These are phyloP conservation scores for Hypoxylon sp. DNA, from an alignment of 2,329 filamentous ascomycete species.

Conservation along the genomic window DNA sequence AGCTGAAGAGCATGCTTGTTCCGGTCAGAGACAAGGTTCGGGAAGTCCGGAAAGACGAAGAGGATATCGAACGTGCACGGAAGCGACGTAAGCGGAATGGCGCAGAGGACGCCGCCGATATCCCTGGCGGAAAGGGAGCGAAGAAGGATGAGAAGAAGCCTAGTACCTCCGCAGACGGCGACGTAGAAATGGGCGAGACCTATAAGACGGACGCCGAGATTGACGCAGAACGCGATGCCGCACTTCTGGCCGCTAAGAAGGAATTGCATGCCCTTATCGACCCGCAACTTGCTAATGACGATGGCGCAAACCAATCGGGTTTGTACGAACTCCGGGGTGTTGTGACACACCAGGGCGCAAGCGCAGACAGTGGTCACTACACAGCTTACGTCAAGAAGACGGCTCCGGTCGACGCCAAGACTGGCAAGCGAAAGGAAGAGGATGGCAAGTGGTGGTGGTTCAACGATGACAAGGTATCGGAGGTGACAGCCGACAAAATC, in stretches of 20 bases:
- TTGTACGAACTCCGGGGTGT: conserved; percentile 95
- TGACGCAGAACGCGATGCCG: conserved; percentile 84
- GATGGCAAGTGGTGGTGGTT: conserved; percentile 99
- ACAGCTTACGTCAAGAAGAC: conserved; percentile 98
- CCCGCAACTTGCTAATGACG: conserved; percentile 80
- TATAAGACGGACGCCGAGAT: conserved; percentile 97
- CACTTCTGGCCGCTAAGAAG: conserved; percentile 85
- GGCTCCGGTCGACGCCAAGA: conserved; percentile 77
- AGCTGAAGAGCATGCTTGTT: conserved; percentile 84
- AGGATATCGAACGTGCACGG: conserved; percentile 90
- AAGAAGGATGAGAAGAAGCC: conserved; percentile 61
- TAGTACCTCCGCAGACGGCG: conserved; percentile 69
- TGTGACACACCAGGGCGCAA: conserved; percentile 96
- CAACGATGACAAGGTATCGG: conserved; percentile 96
- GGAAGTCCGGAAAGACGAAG: conserved; percentile 93
- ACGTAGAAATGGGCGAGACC: conserved; percentile 79
- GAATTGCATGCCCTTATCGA: conserved; percentile 86
- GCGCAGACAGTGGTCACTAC: conserved; percentile 97
- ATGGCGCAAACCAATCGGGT: conserved; percentile 91
- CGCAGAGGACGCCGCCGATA: conserved; percentile 64
- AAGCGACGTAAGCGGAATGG: conserved; percentile 87
- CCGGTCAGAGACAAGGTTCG: conserved; percentile 97
- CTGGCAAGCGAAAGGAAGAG: conserved; percentile 83
- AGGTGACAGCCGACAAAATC: conserved; percentile 93
- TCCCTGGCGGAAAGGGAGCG: conserved; percentile 65